phyloP scores from a whole-genome alignment of 257 asterid genomes.

The Leptodermis oblonga region DNA sequence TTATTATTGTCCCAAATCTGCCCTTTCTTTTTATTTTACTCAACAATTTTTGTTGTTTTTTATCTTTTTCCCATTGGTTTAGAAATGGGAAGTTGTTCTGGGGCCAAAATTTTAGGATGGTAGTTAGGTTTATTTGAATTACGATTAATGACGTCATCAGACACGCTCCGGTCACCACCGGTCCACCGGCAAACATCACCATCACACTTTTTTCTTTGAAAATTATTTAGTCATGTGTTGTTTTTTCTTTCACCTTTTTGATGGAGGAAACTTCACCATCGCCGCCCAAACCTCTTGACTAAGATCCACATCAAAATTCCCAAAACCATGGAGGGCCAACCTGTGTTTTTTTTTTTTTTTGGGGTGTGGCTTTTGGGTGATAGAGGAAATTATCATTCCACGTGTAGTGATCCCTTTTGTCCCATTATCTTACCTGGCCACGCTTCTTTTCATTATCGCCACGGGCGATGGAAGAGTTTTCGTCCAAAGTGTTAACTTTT shows the following conservation, averaged over 20 bases:
- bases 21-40: background rate
- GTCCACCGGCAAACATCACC: background rate
- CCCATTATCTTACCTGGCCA: background rate
- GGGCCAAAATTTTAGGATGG: background rate
- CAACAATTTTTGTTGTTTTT: background rate
- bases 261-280: background rate
- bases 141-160: background rate
- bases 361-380: background rate
- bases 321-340: background rate
- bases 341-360: background rate
- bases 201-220: background rate
- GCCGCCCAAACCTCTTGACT: background rate
- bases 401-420: constrained; percentile 1
- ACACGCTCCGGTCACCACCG: background rate
- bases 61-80: background rate
- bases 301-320: background rate
- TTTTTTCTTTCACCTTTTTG: background rate
- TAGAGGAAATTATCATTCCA: background rate
- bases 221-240: background rate
- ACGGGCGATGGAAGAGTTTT: background rate
- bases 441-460: background rate
- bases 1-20: background rate
- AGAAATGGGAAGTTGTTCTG: background rate
- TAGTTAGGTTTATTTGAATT: background rate
- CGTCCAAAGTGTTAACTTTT: background rate